Evolutionary conservation across 2,329 filamentous ascomycete genomes (phyloP).

Genomic region (Alternaria gaisen): DNA sequence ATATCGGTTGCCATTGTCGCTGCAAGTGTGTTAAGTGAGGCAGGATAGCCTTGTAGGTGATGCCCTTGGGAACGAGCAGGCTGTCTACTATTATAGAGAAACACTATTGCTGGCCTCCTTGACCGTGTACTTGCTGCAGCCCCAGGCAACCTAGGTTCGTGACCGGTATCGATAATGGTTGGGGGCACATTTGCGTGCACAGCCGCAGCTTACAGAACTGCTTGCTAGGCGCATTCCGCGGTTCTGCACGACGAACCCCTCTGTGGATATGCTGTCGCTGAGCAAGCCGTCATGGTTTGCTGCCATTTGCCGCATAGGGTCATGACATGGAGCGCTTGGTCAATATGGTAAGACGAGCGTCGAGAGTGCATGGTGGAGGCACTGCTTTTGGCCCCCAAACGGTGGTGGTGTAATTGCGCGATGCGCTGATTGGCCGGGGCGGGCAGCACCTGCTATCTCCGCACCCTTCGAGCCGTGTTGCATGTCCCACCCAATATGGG

Average conservation of each 20-base stretch:
- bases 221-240: not conserved
- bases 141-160: slow-evolving; percentile 30
- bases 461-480: slow-evolving; percentile 12
- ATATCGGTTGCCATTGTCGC: slow-evolving; percentile 33
- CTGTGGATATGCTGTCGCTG: not conserved
- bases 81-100: slow-evolving; percentile 35
- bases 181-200: slow-evolving; percentile 28
- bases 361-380: slow-evolving; percentile 8
- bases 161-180: slow-evolving; percentile 7
- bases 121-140: slow-evolving; percentile 18
- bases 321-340: not conserved
- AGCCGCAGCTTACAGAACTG: slow-evolving; percentile 25
- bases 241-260: not conserved
- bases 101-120: slow-evolving; percentile 39
- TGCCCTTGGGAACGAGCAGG: slow-evolving; percentile 26
- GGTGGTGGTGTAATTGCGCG: not conserved
- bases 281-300: not conserved
- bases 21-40: slow-evolving; percentile 8
- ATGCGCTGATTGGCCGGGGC: slow-evolving; percentile 5
- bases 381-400: slow-evolving; percentile 30
- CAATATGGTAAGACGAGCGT: not conserved
- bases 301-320: not conserved
- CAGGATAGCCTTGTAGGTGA: slow-evolving; percentile 33
- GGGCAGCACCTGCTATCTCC: slow-evolving; percentile 3
- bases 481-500: slow-evolving; percentile 33